A percentile compares a stretch with the other conserved stretches of the same genome.
Evolutionary conservation across 345 rosid species (phyloP).

Genomic region (Gossypium longicalyx): DNA sequence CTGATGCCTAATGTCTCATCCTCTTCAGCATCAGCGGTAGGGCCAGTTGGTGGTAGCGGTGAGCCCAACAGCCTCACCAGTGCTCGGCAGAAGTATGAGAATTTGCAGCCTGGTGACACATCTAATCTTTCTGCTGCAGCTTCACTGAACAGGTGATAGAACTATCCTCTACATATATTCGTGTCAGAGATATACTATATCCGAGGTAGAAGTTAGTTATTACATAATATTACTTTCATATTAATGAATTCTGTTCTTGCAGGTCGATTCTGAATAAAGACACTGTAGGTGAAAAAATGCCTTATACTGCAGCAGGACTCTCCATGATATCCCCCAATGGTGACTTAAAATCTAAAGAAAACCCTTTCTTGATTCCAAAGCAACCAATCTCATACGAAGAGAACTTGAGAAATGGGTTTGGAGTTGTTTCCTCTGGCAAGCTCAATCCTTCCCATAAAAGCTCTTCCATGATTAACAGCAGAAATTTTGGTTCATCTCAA

Average conservation of each 20-base stretch:
- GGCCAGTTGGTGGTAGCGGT: slow-evolving; percentile 34
- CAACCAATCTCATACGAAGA: slow-evolving; percentile 30
- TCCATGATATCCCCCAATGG: slow-evolving; percentile 27
- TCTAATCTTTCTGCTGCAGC: slow-evolving; percentile 20
- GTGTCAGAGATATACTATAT: not conserved
- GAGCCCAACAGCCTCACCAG: slow-evolving; percentile 34
- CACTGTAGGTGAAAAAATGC: slow-evolving; percentile 27
- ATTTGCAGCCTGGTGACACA: slow-evolving; percentile 33
- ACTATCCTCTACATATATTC: not conserved
- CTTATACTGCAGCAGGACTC: slow-evolving; percentile 22
- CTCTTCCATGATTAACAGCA: slow-evolving; percentile 32
- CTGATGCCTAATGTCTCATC: slow-evolving; percentile 27
- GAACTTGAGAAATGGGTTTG: slow-evolving; percentile 31
- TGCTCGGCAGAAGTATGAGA: slow-evolving; percentile 45
- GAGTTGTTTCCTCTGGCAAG: slow-evolving; percentile 36
- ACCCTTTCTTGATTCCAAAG: slow-evolving; percentile 28
- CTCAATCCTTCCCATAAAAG: slow-evolving; percentile 38
- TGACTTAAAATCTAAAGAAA: slow-evolving; percentile 35
- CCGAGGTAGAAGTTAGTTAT: not conserved
- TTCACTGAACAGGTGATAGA: slow-evolving; percentile 29
- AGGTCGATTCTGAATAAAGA: slow-evolving; percentile 43
- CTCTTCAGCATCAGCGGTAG: slow-evolving; percentile 25
- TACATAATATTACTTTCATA: not conserved
- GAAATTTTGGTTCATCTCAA: slow-evolving; percentile 37
- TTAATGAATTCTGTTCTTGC: slow-evolving; percentile 6